Conservation (phyloP, 2,329 filamentous ascomycete species). For the Diaporthe australafricana region DNA sequence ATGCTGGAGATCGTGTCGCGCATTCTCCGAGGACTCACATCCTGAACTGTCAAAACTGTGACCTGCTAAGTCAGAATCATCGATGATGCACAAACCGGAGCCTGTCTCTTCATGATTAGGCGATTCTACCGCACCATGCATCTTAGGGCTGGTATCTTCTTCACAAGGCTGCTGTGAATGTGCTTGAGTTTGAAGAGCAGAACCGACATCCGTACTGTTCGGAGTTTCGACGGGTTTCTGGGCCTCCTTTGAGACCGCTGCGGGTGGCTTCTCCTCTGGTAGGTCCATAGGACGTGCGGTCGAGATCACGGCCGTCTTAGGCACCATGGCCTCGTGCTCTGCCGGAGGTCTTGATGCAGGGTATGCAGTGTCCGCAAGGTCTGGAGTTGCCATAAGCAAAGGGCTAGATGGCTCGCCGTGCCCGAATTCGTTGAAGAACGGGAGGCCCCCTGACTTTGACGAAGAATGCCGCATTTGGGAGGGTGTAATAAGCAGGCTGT, state of each 20-base stretch:
- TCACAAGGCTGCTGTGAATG: background rate
- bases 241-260: background rate
- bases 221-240: background rate
- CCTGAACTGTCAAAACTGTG: background rate
- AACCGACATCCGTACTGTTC: background rate
- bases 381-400: conserved; percentile 22
- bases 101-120: background rate
- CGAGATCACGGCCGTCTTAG: background rate
- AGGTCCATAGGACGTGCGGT: background rate
- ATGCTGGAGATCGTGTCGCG: background rate
- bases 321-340: background rate
- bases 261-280: background rate
- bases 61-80: background rate
- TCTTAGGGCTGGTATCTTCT: background rate
- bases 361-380: background rate
- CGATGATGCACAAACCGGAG: background rate
- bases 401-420: background rate
- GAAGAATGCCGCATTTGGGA: conserved; percentile 36
- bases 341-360: background rate
- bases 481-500: conserved; percentile 46
- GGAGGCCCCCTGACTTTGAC: conserved; percentile 22
- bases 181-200: background rate
- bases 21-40: background rate
- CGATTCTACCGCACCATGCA: background rate
- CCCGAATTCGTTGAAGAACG: conserved; percentile 33